Evolutionary conservation across 2,329 filamentous ascomycete genomes (phyloP), one percentile per base, ranked within the genome.

Genomic region (Sclerotinia minor): DNA sequence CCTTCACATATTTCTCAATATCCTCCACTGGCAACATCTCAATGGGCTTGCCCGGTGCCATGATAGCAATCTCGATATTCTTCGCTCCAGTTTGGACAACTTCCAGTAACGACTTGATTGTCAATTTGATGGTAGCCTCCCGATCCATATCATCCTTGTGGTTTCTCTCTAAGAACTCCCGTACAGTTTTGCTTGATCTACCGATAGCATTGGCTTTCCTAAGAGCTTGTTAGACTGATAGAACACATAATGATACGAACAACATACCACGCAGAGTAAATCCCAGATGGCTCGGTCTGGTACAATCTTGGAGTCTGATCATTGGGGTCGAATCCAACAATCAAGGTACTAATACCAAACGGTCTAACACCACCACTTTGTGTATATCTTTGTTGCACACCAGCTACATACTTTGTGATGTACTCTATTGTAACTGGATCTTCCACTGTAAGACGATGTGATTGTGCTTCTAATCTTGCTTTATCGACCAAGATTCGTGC

Each of bases 131-230:
- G 53, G 96, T 98, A 75, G 92, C 90, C 82, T 97, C 93, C 72
- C 94, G 89, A 79, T 97, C 92, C 94, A 99, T 97, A 71, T 92
- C 92, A 76, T 96, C 92, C 84, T 97, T 96, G 86, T 99, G 96
- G 83, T 99, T 97, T 79, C 96, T 90, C 83, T 99, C 95, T 73
- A 99, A 87, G 81, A 99, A 99, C 79, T 99, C 95, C 77, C 95
- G 92, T 68, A 99, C 95, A 13, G 95, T 99, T 87, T 99, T 99
- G 87, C 92, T 97, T 65, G 94, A 98, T 77, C 95, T 91, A 68
- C 95, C 95, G 77, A 99, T 99, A 68, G 95, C 95, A 78, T 99
- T 99, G 76, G 95, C 96, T 86, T 99, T 98, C 95, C 95, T 98
- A 73, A 71, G 65, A 41, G 67, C 13, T 21, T 64, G 60, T 76